Conservation (phyloP, 805 yeast genomes). For the Saccharomycopsis olivae region DNA sequence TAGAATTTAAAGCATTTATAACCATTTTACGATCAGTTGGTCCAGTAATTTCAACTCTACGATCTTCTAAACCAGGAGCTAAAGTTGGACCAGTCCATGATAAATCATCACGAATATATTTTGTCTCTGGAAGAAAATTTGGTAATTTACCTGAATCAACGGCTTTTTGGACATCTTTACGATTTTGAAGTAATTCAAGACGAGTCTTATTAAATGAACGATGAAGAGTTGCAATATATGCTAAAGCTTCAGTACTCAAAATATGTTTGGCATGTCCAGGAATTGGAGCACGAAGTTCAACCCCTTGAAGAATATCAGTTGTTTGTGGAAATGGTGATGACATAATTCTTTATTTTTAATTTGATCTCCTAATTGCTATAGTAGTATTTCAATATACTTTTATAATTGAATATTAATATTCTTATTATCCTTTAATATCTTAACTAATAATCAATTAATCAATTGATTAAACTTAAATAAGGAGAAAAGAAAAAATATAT, state of each 20-base stretch:
- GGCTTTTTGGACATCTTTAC: conserved; percentile 42
- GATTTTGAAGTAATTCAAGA: conserved; percentile 41
- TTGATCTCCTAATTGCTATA: too few species aligned
- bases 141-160: conserved; percentile 57
- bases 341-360: too few species aligned
- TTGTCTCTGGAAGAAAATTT: conserved; percentile 59
- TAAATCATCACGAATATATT: conserved; percentile 49
- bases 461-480: too few species aligned
- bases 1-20: conserved; percentile 59
- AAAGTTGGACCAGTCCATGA: conserved; percentile 64
- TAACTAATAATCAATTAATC: too few species aligned
- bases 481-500: too few species aligned
- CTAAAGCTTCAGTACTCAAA: conserved; percentile 51
- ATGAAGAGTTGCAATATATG: conserved; percentile 56
- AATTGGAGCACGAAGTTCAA: conserved; percentile 44
- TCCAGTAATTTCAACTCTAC: conserved; percentile 69
- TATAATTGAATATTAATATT: too few species aligned
- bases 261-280: conserved; percentile 37
- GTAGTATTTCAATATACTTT: too few species aligned
- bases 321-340: conserved; percentile 34
- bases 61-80: conserved; percentile 58
- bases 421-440: too few species aligned
- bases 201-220: conserved; percentile 50
- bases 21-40: conserved; percentile 72
- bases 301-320: conserved; percentile 34